Base-by-base conservation (phyloP, 495 filamentous ascomycete genomes). In the Neurospora sp. region DNA sequence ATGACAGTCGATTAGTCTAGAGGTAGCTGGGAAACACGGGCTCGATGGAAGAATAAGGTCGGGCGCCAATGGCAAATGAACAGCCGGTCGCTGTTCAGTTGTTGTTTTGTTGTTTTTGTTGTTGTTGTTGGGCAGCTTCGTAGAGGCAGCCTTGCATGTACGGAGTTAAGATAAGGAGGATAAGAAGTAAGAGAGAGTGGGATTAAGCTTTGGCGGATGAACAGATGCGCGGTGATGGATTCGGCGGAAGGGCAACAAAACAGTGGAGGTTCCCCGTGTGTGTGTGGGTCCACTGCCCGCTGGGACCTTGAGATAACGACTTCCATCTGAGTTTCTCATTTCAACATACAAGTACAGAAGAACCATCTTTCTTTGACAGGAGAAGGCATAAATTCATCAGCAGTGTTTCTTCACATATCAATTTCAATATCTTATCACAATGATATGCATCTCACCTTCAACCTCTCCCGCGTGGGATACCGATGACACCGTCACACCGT, bases 71-170 rank as follows among this genome's bases (percentile, higher is more conserved):
- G 20, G 11, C 20, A 12, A 12, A 59, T 14, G 1, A 59, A 59
- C 5, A 2, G 10, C 48, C 20, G 23, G 23, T 12, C 11, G 48
- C 0, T 59, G 10, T 6, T 27, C 12, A 35, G 23, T 27, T 31
- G 23, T 62, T 31, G 23, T 31, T 12, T 62, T 62, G 54, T 31
- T 54, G 54, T 14, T 62, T 23, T 62, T 62, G 54, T 62, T 62
- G 54, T 31, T 54, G 54, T 14, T 62, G 54, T 62, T 62, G 54
- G 54, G 54, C 54, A 27, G 54, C 54, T 62, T 62, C 54, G 54
- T 66, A 66, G 27, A 66, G 54, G 27, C 27, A 66, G 54, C 54
- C 27, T 66, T 66, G 54, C 54, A 66, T 37, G 27, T 16, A 37
- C 54, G 27, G 54, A 35, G 27, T 35, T 35, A 18, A 66, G 54